These are phyloP conservation scores for Penicillium bovifimosum DNA, from an alignment of 495 filamentous ascomycete species.

Conservation along the genomic window DNA sequence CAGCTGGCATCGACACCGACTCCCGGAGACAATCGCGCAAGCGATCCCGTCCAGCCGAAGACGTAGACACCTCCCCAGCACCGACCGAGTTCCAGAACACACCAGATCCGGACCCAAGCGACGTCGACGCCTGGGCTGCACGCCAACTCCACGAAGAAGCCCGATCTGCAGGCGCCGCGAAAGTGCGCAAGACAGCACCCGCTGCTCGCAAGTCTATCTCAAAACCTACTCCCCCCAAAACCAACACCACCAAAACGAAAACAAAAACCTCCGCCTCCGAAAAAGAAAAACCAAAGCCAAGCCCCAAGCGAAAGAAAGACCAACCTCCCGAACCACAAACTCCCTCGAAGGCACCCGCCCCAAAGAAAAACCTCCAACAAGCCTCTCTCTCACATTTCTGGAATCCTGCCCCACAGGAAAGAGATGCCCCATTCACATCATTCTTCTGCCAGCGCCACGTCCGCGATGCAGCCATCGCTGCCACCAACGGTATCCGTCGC, in stretches of 20 bases:
- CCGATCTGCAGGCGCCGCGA: slow-evolving; percentile 34
- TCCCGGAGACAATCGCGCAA: slow-evolving; percentile 22
- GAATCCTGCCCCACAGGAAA: slow-evolving; percentile 35
- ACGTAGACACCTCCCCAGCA: slow-evolving; percentile 19
- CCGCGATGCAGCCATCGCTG: slow-evolving; percentile 64
- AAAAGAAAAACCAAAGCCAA: slow-evolving; percentile 15
- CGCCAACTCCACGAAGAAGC: slow-evolving; percentile 72
- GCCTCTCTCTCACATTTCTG: slow-evolving; percentile 1
- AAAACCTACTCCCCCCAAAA: slow-evolving; percentile 3
- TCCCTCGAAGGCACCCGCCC: neutral
- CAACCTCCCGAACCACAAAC: neutral
- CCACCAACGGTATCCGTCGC: slow-evolving; percentile 35
- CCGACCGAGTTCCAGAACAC: slow-evolving; percentile 39
- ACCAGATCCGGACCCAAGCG: slow-evolving; percentile 51
- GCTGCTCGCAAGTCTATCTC: slow-evolving; percentile 8
- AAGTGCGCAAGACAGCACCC: slow-evolving; percentile 24
- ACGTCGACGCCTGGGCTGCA: slow-evolving; percentile 68
- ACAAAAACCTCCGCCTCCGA: slow-evolving; percentile 8
- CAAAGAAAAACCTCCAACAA: slow-evolving; percentile 3
- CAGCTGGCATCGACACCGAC: slow-evolving; percentile 14
- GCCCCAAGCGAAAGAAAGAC: slow-evolving; percentile 3
- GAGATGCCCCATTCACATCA: slow-evolving; percentile 76
- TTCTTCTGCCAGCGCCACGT: slow-evolving; percentile 76
- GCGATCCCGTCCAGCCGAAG: slow-evolving; percentile 17
- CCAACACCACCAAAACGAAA: slow-evolving; percentile 3